Evolutionary conservation across 108 stramenopile genomes (phyloP).

Genomic region (Nitzschia sp.): DNA sequence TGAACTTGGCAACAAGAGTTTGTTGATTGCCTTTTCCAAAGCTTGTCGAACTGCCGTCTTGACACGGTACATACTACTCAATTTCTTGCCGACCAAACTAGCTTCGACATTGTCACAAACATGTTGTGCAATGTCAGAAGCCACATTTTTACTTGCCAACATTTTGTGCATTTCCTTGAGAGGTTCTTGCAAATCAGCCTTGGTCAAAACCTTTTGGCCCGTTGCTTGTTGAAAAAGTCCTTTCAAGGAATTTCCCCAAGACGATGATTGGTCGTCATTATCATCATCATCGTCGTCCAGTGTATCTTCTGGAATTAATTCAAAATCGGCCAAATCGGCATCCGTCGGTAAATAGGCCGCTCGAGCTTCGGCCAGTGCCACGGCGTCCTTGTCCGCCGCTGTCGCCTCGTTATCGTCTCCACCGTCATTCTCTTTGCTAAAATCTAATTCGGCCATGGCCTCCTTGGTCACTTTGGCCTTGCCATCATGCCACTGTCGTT

Average conservation of each 20-base stretch:
- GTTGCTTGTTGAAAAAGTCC: constrained; percentile 58
- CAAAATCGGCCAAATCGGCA: constrained; percentile 76
- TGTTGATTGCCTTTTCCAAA: constrained; percentile 67
- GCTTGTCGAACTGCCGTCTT: constrained; percentile 85
- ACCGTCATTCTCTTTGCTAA: constrained; percentile 42
- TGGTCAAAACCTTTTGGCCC: constrained; percentile 63
- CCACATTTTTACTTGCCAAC: constrained; percentile 91
- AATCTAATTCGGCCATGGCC: constrained; percentile 72
- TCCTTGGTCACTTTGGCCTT: constrained; percentile 79
- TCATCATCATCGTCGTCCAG: constrained; percentile 44
- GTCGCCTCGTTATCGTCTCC: constrained; percentile 19
- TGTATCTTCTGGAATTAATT: constrained; percentile 64
- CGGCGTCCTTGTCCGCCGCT: constrained; percentile 24
- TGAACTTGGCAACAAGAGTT: constrained; percentile 56
- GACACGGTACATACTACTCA: constrained; percentile 71
- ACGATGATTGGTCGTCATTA: constrained; percentile 8
- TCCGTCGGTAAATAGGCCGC: constrained; percentile 84
- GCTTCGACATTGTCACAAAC: constrained; percentile 62
- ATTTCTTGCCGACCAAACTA: constrained; percentile 67
- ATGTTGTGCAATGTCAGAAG: constrained; percentile 79
- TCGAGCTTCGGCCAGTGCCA: constrained; percentile 83
- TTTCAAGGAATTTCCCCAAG: constrained; percentile 63
- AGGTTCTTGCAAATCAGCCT: constrained; percentile 71
- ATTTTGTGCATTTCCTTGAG: constrained; percentile 82
- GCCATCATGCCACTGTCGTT: constrained; percentile 82